Percentiles rank a stretch among this genome's conserved stretches.
Conservation (phyloP, 2,329 filamentous ascomycete genomes). For the Cladosporium sp. region DNA sequence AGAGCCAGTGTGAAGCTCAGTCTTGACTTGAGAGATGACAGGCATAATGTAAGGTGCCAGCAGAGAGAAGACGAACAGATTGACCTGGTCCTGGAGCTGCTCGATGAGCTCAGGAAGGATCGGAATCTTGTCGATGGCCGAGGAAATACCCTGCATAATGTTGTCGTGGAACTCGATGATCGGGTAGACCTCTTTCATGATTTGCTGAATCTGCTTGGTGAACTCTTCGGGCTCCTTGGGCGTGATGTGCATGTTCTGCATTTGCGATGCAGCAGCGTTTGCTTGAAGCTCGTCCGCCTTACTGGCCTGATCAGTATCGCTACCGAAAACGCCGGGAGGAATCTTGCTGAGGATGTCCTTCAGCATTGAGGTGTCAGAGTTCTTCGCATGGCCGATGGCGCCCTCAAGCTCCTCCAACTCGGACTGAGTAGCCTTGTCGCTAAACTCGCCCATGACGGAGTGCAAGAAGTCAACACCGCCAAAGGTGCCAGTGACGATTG, state of each 20-base stretch:
- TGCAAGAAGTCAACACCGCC: conserved; percentile 46
- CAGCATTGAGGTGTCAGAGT: conserved; percentile 65
- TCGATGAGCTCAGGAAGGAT: conserved; percentile 79
- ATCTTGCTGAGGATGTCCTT: conserved; percentile 76
- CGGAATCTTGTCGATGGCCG: conserved; percentile 78
- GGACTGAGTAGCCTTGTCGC: conserved; percentile 43
- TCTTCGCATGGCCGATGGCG: conserved; percentile 59
- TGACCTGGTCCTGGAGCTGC: conserved; percentile 80
- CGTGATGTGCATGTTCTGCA: conserved; percentile 66
- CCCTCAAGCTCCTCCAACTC: conserved; percentile 84
- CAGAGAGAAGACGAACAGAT: conserved; percentile 83
- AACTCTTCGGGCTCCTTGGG: conserved; percentile 80
- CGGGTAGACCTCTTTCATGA: conserved; percentile 77
- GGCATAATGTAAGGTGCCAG: conserved; percentile 83
- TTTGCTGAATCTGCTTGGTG: conserved; percentile 65
- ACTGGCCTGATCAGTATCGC: conserved; percentile 59
- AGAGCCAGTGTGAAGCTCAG: conserved; percentile 77
- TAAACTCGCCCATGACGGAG: conserved; percentile 46
- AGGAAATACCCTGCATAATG: conserved; percentile 69
- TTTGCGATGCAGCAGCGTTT: conserved; percentile 67
- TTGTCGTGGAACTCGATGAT: conserved; percentile 88
- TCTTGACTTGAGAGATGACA: conserved; percentile 79
- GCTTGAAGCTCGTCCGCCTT: conserved; percentile 74
- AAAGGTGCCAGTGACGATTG: conserved; percentile 50
- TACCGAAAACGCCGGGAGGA: conserved; percentile 72